Percentiles rank a stretch among this genome's conserved stretches.
Evolutionary conservation across 371 early-diverging fungal species (phyloP).

Genomic region (Mucor piriformis): DNA sequence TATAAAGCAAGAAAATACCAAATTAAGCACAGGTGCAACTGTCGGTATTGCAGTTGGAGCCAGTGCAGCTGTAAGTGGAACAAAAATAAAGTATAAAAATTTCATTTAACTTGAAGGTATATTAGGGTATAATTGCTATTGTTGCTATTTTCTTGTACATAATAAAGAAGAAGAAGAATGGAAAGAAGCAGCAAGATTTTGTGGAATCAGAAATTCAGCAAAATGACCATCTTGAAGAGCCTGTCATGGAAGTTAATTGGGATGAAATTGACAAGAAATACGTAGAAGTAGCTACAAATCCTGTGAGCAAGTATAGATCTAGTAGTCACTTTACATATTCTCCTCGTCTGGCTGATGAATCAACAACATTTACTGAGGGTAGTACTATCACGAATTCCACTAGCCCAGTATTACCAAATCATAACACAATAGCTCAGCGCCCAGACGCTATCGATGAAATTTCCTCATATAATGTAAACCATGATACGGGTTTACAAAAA

Average conservation of each 20-base stretch:
- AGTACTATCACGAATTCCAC: not conserved
- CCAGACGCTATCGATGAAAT: not conserved
- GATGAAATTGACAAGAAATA: not conserved
- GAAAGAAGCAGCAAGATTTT: not conserved
- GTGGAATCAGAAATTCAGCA: not conserved
- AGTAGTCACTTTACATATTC: not conserved
- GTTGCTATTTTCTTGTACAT: not conserved
- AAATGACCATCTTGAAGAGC: not conserved
- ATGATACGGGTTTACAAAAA: not conserved
- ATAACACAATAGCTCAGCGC: not conserved
- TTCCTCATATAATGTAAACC: not conserved
- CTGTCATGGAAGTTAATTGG: not conserved
- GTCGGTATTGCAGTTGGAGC: not conserved
- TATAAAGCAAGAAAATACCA: not conserved
- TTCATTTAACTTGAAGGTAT: no score
- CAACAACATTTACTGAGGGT: not conserved
- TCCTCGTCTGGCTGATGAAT: not conserved
- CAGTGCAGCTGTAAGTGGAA: not conserved
- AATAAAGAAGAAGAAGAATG: not conserved
- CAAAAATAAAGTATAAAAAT: no score
- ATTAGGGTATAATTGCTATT: not conserved
- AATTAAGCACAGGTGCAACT: not conserved
- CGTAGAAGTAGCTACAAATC: not conserved
- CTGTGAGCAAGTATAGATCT: no score
- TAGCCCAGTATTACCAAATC: not conserved